Evolutionary conservation across 441 rosid genomes (phyloP), one percentile per base, ranked within the genome.

Genomic region (Biscutella laevigata): DNA sequence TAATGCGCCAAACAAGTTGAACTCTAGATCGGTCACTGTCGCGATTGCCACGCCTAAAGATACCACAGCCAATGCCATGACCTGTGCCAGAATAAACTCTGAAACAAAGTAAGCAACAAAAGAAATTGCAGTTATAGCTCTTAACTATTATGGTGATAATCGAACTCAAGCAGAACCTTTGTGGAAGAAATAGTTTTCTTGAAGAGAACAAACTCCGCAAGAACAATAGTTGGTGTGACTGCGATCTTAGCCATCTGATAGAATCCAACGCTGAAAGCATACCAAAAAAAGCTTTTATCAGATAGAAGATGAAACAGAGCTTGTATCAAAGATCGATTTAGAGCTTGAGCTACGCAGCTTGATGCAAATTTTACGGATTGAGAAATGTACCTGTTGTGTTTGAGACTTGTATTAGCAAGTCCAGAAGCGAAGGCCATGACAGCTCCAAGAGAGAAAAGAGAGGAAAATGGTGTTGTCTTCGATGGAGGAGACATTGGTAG

Each of bases 201-300:
- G 30, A 74, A 80, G 26, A 82, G 80, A 15, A 82, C 20, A 59
- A 88, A 88, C 64, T 92, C 98, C 1, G 89, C 81, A 42, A 92
- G 77, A 44, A 84, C 94, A 61, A 92, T 83, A 17, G 96, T 80
- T 11, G 98, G 98, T 49, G 96, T 92, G 49, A 88, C 98, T 1
- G 96, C 96, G 36, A 92, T 92, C 77, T 92, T 88, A 41, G 92
- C 86, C 98, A 92, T 86, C 66, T 88, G 98, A 70, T 92, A 92
- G 75, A 92, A 86, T 58, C 98, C 98, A 41, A 92, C 81, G 4
- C 98, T 86, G 81, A 33, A 19, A 47, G 4, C 16, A 13, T 2
- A 19, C n/a, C n/a, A 1, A 39, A 6, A 40, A 38, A 38, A 62
- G 33, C 47, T 44, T 53, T 36, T 8, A 26, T 39, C 20, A 41